A percentile compares a stretch with the other conserved stretches of the same genome.
Conservation (phyloP, 345 rosid genomes). For the Theobroma cacao region DNA sequence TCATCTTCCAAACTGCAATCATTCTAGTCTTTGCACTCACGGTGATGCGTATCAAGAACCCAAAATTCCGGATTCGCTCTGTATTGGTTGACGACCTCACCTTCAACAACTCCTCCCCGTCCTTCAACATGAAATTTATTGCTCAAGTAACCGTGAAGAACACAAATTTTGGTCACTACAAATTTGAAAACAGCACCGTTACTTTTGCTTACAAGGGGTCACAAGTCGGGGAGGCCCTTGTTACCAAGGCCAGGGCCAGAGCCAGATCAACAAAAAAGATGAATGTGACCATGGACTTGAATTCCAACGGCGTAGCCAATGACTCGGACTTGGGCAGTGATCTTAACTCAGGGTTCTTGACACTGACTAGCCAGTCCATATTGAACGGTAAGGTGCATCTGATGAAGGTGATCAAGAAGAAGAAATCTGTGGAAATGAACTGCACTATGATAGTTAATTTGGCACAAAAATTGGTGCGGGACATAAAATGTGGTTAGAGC, state of each 20-base stretch:
- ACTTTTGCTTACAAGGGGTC: slow-evolving; percentile 19
- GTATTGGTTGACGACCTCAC: background rate
- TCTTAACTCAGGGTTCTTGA: slow-evolving; percentile 33
- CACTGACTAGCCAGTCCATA: slow-evolving; percentile 23
- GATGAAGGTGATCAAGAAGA: background rate
- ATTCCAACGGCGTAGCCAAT: slow-evolving; percentile 10
- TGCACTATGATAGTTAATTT: background rate
- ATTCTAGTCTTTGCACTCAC: background rate
- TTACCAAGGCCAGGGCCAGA: slow-evolving; percentile 21
- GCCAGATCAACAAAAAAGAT: slow-evolving; percentile 27
- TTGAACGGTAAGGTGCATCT: slow-evolving; percentile 27
- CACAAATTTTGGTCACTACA: slow-evolving; percentile 38
- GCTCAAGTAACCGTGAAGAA: slow-evolving; percentile 31
- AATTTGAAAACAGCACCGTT: slow-evolving; percentile 24
- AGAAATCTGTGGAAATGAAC: background rate
- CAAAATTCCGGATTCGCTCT: background rate
- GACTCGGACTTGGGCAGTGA: slow-evolving; percentile 22
- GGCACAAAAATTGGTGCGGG: background rate
- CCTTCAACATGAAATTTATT: slow-evolving; percentile 23
- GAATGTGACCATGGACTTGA: slow-evolving; percentile 20
- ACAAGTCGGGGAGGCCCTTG: slow-evolving; percentile 25
- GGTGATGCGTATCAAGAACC: background rate
- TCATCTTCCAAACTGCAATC: background rate
- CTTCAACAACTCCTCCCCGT: slow-evolving; percentile 6
- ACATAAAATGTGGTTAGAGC: too few species aligned